Base-by-base conservation (phyloP, 1,139 yeast genomes). In the Pichia norvegensis region DNA sequence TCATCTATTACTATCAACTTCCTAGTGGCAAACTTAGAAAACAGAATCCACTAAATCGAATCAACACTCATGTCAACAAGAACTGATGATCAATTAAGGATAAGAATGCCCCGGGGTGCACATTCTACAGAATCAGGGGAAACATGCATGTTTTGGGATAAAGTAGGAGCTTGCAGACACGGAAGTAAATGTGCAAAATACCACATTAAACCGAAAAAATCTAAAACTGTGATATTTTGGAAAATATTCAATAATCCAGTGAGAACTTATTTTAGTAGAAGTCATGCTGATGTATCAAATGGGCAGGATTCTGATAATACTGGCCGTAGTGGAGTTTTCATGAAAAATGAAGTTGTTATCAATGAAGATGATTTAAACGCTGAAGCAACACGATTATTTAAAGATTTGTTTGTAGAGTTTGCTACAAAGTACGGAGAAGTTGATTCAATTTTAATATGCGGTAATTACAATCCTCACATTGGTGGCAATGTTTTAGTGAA, bases 121-220 rank as follows among this genome's bases (percentile, higher is more conserved):
- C 13, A 27, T 27, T 27, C 29, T 11, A 27, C 14, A 11, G 29
- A 27, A 10, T 27, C 29, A 4, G 36, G 36, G 9, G 36, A 33
- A 19, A 17, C n/a, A 4, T 46, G 46, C 44, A 38, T 52, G 79
- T 90, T 90, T 63, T 90, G 82, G 64, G 72, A 75, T 52, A 85
- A 83, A 61, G 85, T 88, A 37, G 97, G 97, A 1, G 95, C 96
- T 0, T 90, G 97, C 61, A 73, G 97, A 49, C 97, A 90, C 62
- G 97, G 97, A 2, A 92, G 83, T 51, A 83, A 81, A 57, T 90
- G 97, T 60, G 81, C 92, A 13, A 71, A 94, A 56, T 74, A 73
- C 47, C 97, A 90, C 61, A 70, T 76, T 36, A 74, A 76, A 54
- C 96, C 97, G 1, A 65, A 70, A n/a, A 65, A 69, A 38, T 83